phyloP scores from a whole-genome alignment of 495 filamentous ascomycete species.

The Neurospora terricola region DNA sequence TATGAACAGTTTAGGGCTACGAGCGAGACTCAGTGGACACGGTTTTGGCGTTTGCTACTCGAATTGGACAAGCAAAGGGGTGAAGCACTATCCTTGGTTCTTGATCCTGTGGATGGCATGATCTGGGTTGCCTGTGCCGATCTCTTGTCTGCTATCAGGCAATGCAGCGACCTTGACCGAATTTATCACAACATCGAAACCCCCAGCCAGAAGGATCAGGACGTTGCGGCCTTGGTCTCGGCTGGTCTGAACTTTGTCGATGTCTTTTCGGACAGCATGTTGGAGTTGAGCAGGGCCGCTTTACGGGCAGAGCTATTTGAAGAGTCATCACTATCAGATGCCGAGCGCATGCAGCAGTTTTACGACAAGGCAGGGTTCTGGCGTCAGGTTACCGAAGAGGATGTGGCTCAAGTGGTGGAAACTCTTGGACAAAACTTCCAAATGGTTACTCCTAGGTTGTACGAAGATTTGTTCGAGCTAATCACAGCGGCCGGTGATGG shows the following conservation, averaged over 20 bases:
- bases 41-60: constrained; percentile 73
- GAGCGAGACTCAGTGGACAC: constrained; percentile 75
- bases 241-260: constrained; percentile 52
- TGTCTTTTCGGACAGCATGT: constrained; percentile 50
- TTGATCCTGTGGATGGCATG: constrained; percentile 58
- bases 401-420: constrained; percentile 44
- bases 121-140: constrained; percentile 79
- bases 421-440: constrained; percentile 47
- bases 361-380: constrained; percentile 62
- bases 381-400: constrained; percentile 64
- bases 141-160: constrained; percentile 62
- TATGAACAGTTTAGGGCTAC: constrained; percentile 59
- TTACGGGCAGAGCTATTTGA: constrained; percentile 61
- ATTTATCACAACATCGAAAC: constrained; percentile 47
- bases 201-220: constrained; percentile 22
- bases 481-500: constrained; percentile 30
- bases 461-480: constrained; percentile 33
- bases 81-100: constrained; percentile 65
- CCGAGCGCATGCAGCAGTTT: constrained; percentile 59
- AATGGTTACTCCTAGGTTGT: constrained; percentile 44
- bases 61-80: constrained; percentile 81
- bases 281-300: constrained; percentile 47
- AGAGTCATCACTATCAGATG: constrained; percentile 52
- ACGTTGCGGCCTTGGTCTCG: constrained; percentile 40
- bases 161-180: constrained; percentile 67